Evolutionary conservation across 1,284 basidiomycete genomes (phyloP).

Genomic region (Malassezia psittaci): DNA sequence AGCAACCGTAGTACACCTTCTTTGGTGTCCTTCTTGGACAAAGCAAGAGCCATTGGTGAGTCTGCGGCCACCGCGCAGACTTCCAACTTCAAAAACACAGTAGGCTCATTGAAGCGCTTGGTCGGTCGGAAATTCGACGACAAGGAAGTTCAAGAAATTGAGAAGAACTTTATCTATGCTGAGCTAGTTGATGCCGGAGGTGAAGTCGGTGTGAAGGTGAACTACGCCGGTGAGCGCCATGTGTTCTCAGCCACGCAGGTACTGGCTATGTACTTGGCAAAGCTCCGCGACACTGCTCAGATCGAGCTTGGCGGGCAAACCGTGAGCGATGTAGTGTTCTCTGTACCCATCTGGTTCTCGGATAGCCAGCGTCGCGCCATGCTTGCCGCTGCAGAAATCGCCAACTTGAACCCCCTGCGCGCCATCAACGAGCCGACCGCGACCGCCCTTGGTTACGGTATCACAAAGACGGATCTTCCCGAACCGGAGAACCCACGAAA

Average conservation of each 20-base stretch:
- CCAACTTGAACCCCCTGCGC: constrained; percentile 44
- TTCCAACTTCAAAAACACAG: constrained; percentile 47
- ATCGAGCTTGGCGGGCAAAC: constrained; percentile 38
- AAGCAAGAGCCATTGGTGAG: constrained; percentile 45
- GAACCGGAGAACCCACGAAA: constrained; percentile 44
- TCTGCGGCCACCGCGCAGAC: constrained; percentile 45
- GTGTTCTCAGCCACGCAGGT: constrained; percentile 45
- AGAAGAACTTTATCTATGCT: constrained; percentile 45
- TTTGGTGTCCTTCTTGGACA: constrained; percentile 45
- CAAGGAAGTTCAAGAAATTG: constrained; percentile 36
- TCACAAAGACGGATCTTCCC: constrained; percentile 47
- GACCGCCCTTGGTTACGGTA: constrained; percentile 45
- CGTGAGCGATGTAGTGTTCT: constrained; percentile 46
- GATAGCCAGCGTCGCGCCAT: constrained; percentile 43
- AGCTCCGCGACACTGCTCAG: constrained; percentile 44
- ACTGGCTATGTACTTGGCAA: constrained; percentile 46
- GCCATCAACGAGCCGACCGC: constrained; percentile 47
- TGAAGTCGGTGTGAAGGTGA: constrained; percentile 46
- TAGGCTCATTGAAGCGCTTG: constrained; percentile 46
- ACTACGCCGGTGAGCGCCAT: constrained; percentile 40
- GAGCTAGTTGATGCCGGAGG: constrained; percentile 45
- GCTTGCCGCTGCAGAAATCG: constrained; percentile 46
- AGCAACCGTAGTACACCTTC: constrained; percentile 46
- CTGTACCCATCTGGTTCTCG: constrained; percentile 46
- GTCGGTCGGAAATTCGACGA: constrained; percentile 41